A percentile compares a stretch with the other conserved stretches of the same genome.
Evolutionary conservation across 805 yeast species (phyloP).

Genomic region (Metschnikowia baotianmanensis): DNA sequence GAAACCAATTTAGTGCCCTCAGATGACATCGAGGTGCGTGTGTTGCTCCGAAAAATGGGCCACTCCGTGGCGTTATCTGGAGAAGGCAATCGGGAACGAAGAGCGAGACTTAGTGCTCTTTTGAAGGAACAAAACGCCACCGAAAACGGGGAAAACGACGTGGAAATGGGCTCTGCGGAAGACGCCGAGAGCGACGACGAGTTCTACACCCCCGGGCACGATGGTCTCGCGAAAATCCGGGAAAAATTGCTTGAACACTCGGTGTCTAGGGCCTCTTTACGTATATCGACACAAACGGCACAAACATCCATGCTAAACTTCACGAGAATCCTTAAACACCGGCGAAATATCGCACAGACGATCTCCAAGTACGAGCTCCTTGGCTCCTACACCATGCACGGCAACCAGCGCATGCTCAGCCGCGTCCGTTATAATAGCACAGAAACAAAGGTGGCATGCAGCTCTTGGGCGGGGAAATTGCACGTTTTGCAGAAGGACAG

Average conservation of each 20-base stretch:
- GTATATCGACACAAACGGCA: constrained; percentile 38
- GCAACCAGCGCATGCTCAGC: constrained; percentile 67
- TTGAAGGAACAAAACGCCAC: constrained; percentile 30
- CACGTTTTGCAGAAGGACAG: constrained; percentile 36
- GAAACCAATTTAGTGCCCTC: constrained; percentile 47
- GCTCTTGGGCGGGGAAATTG: constrained; percentile 83
- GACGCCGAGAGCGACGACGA: constrained; percentile 72
- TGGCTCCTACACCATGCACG: constrained; percentile 66
- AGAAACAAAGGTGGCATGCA: constrained; percentile 49
- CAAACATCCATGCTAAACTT: constrained; percentile 32
- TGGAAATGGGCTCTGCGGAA: constrained; percentile 46
- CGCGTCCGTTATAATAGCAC: constrained; percentile 46
- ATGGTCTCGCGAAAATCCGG: constrained; percentile 52
- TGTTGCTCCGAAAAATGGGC: constrained; percentile 44
- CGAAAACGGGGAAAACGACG: constrained; percentile 19
- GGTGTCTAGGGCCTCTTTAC: constrained; percentile 38
- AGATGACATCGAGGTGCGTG: constrained; percentile 60
- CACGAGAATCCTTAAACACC: constrained; percentile 40
- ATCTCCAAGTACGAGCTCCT: constrained; percentile 40
- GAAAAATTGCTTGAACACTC: constrained; percentile 51
- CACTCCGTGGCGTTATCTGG: constrained; percentile 58
- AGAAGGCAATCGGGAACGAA: constrained; percentile 59
- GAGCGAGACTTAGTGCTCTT: constrained; percentile 54
- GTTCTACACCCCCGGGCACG: constrained; percentile 78
- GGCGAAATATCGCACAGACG: constrained; percentile 42